Evolutionary conservation across 2,329 filamentous ascomycete species (phyloP).

Genomic region (Pseudogymnoascus sp.): DNA sequence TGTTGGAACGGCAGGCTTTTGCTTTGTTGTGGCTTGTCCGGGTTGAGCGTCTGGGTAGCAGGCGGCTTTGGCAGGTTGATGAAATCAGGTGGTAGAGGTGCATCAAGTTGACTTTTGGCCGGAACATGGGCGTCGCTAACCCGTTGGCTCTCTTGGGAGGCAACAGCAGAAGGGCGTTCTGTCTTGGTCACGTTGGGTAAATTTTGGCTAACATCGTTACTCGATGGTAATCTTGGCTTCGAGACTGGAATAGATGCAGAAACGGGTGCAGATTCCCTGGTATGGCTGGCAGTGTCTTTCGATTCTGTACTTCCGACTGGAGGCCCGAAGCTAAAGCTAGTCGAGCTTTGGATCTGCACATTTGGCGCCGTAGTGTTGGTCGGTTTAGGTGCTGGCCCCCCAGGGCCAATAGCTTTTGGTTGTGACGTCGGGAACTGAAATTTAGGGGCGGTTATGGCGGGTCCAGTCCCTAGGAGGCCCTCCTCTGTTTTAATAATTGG

Average conservation of each 20-base stretch:
- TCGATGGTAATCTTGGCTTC: neutral
- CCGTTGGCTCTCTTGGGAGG: neutral
- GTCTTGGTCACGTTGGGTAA: neutral
- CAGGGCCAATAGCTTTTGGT: neutral
- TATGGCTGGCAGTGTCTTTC: neutral
- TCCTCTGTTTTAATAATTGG: neutral
- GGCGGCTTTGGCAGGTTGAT: slow-evolving; percentile 30
- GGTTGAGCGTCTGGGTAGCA: slow-evolving; percentile 22
- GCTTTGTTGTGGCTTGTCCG: slow-evolving; percentile 9
- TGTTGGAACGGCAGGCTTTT: slow-evolving; percentile 19
- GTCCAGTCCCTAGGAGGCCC: neutral
- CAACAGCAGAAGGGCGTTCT: neutral
- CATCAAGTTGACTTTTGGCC: slow-evolving; percentile 12
- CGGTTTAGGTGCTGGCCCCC: neutral
- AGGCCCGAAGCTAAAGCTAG: neutral
- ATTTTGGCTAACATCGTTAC: neutral
- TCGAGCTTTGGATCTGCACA: neutral
- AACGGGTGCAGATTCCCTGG: neutral
- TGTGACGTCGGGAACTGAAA: neutral
- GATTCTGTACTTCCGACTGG: neutral
- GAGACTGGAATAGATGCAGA: neutral
- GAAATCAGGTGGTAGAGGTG: slow-evolving; percentile 38
- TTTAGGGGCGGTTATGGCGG: slow-evolving; percentile 26
- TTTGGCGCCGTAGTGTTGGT: neutral
- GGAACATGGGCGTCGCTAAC: neutral